phyloP scores from a whole-genome alignment of 2,329 filamentous ascomycete species.

The Claviceps citrina region DNA sequence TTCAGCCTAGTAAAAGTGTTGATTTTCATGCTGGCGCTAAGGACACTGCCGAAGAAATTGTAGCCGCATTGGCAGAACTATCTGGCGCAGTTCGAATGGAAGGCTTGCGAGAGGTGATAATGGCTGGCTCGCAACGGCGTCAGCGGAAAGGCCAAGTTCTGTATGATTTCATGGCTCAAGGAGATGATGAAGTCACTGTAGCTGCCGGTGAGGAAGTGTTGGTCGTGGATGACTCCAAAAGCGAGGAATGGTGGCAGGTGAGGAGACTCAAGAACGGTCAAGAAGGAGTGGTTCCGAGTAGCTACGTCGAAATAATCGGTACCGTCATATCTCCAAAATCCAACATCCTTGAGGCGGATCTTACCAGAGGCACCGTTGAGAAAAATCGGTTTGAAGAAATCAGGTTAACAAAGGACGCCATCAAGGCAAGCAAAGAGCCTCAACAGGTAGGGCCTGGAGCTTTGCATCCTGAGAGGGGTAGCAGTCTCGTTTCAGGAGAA shows the following conservation, averaged over 20 bases:
- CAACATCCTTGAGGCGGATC: constrained; percentile 29
- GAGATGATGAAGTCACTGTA: constrained; percentile 91
- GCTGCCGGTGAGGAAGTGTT: constrained; percentile 79
- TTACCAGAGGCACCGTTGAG: constrained; percentile 51
- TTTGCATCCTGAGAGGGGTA: constrained; percentile 61
- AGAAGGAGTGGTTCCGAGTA: constrained; percentile 91
- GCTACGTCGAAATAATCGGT: constrained; percentile 82
- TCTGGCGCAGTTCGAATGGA: constrained; percentile 75
- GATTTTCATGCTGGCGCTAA: constrained; percentile 97
- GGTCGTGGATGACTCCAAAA: constrained; percentile 76
- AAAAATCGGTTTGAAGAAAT: constrained; percentile 70
- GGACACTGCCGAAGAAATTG: constrained; percentile 90
- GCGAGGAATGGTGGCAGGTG: constrained; percentile 98
- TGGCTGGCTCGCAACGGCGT: constrained; percentile 53
- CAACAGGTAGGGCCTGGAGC: constrained; percentile 61
- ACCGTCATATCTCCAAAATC: constrained; percentile 37
- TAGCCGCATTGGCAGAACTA: constrained; percentile 72
- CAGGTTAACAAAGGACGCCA: constrained; percentile 64
- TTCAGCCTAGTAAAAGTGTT: constrained; percentile 81
- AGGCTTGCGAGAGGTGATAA: constrained; percentile 69
- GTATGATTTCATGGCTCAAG: constrained; percentile 94
- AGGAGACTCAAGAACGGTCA: constrained; percentile 78
- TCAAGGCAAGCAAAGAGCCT: constrained; percentile 44
- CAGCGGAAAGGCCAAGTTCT: constrained; percentile 75
- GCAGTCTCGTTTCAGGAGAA: constrained; percentile 56